Base-by-base conservation (phyloP, 495 filamentous ascomycete genomes). In the Penicillium canescens region DNA sequence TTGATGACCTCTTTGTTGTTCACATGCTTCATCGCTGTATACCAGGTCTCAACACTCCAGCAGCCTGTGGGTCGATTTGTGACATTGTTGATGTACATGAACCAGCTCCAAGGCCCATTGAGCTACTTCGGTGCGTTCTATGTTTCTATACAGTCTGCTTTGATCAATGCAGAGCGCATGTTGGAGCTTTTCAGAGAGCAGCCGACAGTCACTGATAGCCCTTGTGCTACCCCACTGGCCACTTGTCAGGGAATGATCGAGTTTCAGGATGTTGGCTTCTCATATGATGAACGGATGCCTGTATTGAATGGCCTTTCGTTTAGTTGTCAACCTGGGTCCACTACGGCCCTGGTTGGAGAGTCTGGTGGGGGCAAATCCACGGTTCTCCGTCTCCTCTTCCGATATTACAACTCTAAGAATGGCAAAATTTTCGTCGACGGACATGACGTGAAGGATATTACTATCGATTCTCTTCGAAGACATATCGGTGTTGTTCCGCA, bases 61-160 rank as follows among this genome's bases (percentile, higher is more conserved):
- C 78, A 76, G 24, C 69, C 72, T 13, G 85, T 91, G 12, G 86
- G 87, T 46, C 74, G 84, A 38, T 93, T 93, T 55, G 81, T 90
- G 4, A 70, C 72, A 5, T 73, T 93, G 20, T 70, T 92, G 39
- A 84, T 84, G 2, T 95, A 93, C 74, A 86, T 93, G 71, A 81
- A 79, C 26, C 90, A 93, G 65, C 71, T 95, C 18, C 88, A 91
- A 66, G 81, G 79, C 3, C 89, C 90, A 18, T 78, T 95, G 52
- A 92, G 90, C 65, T 92, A 88, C 77, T 94, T 96, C 67, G 90
- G 89, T 42, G 88, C 88, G 0, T 92, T 93, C 68, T 94, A 92
- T 65, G 78, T 89, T 36, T 88, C 86, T 51, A 88, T 94, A 9
- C 91, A 93, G 71, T 85, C 86, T 46, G 85, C 88, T 42, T 88